Conservation (phyloP, 495 filamentous ascomycete genomes). For the Gamarada debralockiae region DNA sequence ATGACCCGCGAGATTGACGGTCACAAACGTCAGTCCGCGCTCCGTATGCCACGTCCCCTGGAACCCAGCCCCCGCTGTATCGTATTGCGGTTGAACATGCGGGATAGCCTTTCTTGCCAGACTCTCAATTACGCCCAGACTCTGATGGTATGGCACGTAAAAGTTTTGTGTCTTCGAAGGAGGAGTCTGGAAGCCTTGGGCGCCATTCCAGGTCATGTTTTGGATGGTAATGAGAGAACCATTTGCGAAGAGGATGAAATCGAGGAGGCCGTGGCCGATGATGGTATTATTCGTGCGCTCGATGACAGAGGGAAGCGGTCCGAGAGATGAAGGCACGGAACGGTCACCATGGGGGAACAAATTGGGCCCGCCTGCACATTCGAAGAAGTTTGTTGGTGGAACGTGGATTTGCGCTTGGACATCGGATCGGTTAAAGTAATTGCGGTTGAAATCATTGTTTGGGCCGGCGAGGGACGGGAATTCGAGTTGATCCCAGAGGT, state of each 20-base stretch:
- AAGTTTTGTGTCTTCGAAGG: conserved; percentile 48
- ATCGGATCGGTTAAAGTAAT: conserved; percentile 77
- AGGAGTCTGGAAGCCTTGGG: conserved; percentile 58
- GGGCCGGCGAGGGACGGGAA: conserved; percentile 59
- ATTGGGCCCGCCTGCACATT: conserved; percentile 9
- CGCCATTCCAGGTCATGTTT: conserved; percentile 82
- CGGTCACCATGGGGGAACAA: conserved; percentile 30
- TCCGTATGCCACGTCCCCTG: conserved; percentile 60
- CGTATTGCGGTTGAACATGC: background rate
- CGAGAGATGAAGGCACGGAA: conserved; percentile 43
- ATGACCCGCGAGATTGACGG: conserved; percentile 57
- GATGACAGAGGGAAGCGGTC: conserved; percentile 65
- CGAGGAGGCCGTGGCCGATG: conserved; percentile 60
- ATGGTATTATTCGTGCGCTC: conserved; percentile 66
- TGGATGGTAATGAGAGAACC: conserved; percentile 70
- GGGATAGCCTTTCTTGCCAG: conserved; percentile 2
- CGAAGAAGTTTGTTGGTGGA: conserved; percentile 31
- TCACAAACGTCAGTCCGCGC: conserved; percentile 63
- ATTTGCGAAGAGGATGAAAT: conserved; percentile 52
- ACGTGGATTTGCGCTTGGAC: conserved; percentile 69
- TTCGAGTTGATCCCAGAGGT: conserved; percentile 70
- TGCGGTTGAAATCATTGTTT: no score
- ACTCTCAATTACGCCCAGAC: conserved; percentile 2
- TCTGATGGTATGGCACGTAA: conserved; percentile 58
- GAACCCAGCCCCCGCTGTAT: conserved; percentile 46